phyloP scores from a whole-genome alignment of 2,329 filamentous ascomycete genomes.

The Penicillium decumbens region DNA sequence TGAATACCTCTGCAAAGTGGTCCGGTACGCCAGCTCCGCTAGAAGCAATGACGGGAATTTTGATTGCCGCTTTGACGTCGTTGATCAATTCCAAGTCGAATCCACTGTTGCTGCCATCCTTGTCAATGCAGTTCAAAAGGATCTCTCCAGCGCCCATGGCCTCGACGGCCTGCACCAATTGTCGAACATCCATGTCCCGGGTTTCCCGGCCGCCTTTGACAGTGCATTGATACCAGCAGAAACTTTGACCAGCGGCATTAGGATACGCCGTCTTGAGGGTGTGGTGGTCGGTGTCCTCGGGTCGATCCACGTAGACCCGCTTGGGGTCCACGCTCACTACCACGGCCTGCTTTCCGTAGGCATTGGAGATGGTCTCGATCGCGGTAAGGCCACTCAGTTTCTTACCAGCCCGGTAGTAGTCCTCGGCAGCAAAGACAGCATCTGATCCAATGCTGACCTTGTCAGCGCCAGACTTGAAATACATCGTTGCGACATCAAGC shows the following conservation, averaged over 20 bases:
- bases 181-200: slow-evolving; percentile 86
- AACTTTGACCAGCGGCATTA: slow-evolving; percentile 70
- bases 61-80: slow-evolving; percentile 80
- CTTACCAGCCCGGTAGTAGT: slow-evolving; percentile 70
- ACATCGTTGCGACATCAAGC: slow-evolving; percentile 88
- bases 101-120: slow-evolving; percentile 87
- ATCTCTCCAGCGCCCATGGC: slow-evolving; percentile 95
- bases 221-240: slow-evolving; percentile 97
- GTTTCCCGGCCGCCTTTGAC: slow-evolving; percentile 93
- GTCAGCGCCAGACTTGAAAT: slow-evolving; percentile 95
- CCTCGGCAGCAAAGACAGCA: slow-evolving; percentile 85
- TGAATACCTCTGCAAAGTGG: slow-evolving; percentile 90
- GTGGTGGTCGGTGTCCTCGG: slow-evolving; percentile 66
- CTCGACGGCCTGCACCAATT: slow-evolving; percentile 83
- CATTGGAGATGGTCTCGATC: slow-evolving; percentile 88
- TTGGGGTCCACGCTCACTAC: slow-evolving; percentile 94
- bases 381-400: slow-evolving; percentile 75
- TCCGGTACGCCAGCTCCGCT: slow-evolving; percentile 82
- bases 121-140: slow-evolving; percentile 94
- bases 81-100: slow-evolving; percentile 90
- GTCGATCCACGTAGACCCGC: slow-evolving; percentile 72
- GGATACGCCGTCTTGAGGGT: slow-evolving; percentile 65
- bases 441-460: slow-evolving; percentile 97
- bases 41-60: slow-evolving; percentile 90
- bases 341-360: slow-evolving; percentile 94